These are phyloP conservation scores for Rhizoclosmatium globosum DNA, from an alignment of 192 early-diverging fungal genomes.

Conservation along the genomic window DNA sequence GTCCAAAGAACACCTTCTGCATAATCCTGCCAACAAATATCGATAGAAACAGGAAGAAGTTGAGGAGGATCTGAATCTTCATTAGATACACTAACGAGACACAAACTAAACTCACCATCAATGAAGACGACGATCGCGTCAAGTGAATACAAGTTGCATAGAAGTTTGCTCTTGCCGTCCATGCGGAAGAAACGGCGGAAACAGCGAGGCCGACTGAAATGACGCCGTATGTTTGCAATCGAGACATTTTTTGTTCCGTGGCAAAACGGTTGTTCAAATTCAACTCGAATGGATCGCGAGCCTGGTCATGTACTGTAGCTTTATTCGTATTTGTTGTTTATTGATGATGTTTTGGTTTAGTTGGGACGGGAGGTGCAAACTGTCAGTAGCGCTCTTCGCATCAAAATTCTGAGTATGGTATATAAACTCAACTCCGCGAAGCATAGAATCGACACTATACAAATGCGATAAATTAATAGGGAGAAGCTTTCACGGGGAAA, in stretches of 20 bases:
- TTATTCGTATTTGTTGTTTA: neutral
- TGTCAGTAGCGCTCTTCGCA: conserved; percentile 29
- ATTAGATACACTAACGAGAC: neutral
- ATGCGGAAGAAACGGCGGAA: conserved; percentile 50
- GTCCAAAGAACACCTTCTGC: conserved; percentile 90
- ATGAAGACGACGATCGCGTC: conserved; percentile 83
- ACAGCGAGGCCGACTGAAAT: conserved; percentile 33
- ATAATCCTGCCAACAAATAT: conserved; percentile 81
- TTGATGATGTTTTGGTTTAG: conserved; percentile 22
- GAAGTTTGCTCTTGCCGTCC: conserved; percentile 68
- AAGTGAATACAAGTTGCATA: conserved; percentile 92
- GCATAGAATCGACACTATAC: too few species aligned
- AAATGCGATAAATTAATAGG: conserved; percentile 15
- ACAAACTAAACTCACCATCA: conserved; percentile 72
- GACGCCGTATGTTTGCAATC: conserved; percentile 31
- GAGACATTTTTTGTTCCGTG: conserved; percentile 29
- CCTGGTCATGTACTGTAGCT: conserved; percentile 37
- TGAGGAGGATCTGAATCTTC: conserved; percentile 71
- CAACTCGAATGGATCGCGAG: conserved; percentile 41
- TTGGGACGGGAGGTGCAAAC: conserved; percentile 21
- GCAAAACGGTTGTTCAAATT: conserved; percentile 9
- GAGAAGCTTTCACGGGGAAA: conserved; percentile 61
- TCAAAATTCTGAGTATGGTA: conserved; percentile 53
- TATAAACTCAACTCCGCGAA: neutral
- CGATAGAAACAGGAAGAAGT: conserved; percentile 79